phyloP scores from a whole-genome alignment of 73 alveolate species.

The Uronychia binucleata region DNA sequence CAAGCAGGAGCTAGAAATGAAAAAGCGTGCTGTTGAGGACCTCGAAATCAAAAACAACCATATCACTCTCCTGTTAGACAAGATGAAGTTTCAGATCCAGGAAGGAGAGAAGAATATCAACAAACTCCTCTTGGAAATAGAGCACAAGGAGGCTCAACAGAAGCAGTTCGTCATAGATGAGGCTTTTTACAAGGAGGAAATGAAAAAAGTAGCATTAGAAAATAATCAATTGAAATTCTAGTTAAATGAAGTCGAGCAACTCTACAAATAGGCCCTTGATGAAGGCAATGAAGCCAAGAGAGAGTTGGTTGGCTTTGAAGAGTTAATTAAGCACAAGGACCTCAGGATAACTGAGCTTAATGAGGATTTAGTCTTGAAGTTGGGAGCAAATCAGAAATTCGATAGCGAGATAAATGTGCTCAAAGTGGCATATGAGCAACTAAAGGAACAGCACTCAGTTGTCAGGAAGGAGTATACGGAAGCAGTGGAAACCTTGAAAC shows the following conservation, averaged over 20 bases:
- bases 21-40: conserved; percentile 27
- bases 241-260: neutral
- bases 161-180: neutral
- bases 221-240: too few species aligned
- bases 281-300: neutral
- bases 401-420: conserved; percentile 18
- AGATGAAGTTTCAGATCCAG: neutral
- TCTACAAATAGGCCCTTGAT: neutral
- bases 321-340: conserved; percentile 15
- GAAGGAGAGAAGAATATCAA: neutral
- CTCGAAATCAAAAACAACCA: conserved; percentile 14
- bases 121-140: neutral
- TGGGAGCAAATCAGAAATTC: neutral
- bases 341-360: conserved; percentile 17
- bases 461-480: conserved; percentile 39
- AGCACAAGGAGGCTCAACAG: conserved; percentile 24
- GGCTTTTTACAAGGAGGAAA: neutral
- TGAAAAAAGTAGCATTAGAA: neutral
- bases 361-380: neutral
- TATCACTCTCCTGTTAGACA: conserved; percentile 27
- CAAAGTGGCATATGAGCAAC: conserved; percentile 28
- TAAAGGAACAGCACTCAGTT: conserved; percentile 20
- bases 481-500: conserved; percentile 40
- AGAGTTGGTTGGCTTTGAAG: conserved; percentile 30
- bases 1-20: conserved; percentile 1